Evolutionary conservation across 352 stramenopile genomes (phyloP).

Genomic region (Phytophthora macrochlamydospora): DNA sequence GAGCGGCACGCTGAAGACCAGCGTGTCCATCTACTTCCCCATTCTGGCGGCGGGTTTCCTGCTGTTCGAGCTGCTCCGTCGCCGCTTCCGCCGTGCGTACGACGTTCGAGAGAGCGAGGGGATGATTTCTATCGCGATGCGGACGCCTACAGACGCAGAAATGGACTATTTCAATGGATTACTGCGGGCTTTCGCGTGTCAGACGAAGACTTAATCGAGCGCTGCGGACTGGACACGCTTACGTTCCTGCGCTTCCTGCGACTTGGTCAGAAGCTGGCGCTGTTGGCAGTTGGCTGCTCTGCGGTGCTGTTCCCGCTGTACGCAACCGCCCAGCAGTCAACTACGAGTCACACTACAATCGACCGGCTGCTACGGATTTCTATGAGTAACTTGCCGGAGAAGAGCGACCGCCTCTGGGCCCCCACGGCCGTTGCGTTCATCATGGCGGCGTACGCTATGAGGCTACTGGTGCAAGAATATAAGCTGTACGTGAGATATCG

Average conservation of each 20-base stretch:
- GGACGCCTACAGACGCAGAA: background rate
- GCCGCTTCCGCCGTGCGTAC: slow-evolving; percentile 59
- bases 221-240: slow-evolving; percentile 78
- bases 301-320: slow-evolving; percentile 73
- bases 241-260: slow-evolving; percentile 74
- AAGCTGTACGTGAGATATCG: slow-evolving; percentile 60
- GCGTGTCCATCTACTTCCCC: slow-evolving; percentile 66
- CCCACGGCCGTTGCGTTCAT: slow-evolving; percentile 57
- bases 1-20: slow-evolving; percentile 73
- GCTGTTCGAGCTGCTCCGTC: slow-evolving; percentile 65
- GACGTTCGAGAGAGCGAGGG: slow-evolving; percentile 49
- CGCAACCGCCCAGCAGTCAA: slow-evolving; percentile 44
- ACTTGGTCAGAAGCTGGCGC: slow-evolving; percentile 68
- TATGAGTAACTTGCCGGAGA: slow-evolving; percentile 73
- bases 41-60: slow-evolving; percentile 54
- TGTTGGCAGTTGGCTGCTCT: slow-evolving; percentile 65
- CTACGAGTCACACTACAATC: slow-evolving; percentile 25
- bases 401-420: slow-evolving; percentile 66
- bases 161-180: slow-evolving; percentile 63
- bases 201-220: slow-evolving; percentile 71
- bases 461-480: slow-evolving; percentile 67
- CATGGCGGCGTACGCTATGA: slow-evolving; percentile 61
- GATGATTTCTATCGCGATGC: slow-evolving; percentile 21
- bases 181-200: slow-evolving; percentile 38
- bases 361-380: slow-evolving; percentile 70